A percentile compares a stretch with the other conserved stretches of the same genome.
Conservation (phyloP, 176 grass and related monocot genomes). For the Oryza punctata region DNA sequence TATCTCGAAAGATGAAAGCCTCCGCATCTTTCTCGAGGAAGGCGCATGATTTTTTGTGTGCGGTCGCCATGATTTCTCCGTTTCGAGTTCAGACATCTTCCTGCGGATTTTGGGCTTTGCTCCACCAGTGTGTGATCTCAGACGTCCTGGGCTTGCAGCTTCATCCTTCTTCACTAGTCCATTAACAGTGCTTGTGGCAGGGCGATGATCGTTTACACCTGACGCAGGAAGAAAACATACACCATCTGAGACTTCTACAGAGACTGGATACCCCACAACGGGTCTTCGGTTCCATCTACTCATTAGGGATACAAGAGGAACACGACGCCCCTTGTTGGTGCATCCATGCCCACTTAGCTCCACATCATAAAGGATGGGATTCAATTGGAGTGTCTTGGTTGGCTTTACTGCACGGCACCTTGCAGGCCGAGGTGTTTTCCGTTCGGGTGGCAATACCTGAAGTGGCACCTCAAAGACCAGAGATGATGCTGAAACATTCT, state of each 20-base stretch:
- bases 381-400: constrained; percentile 59
- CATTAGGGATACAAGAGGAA: constrained; percentile 90
- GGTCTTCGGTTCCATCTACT: constrained; percentile 76
- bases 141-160: neutral
- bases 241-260: constrained; percentile 58
- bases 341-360: constrained; percentile 58
- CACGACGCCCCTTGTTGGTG: constrained; percentile 57
- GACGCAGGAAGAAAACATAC: constrained; percentile 29
- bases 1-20: constrained; percentile 72
- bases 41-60: constrained; percentile 50
- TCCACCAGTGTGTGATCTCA: neutral
- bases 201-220: constrained; percentile 17
- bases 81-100: constrained; percentile 27
- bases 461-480: constrained; percentile 35
- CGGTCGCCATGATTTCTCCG: constrained; percentile 45
- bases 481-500: constrained; percentile 38
- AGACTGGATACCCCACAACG: constrained; percentile 76
- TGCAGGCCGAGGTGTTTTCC: neutral
- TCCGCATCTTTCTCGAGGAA: constrained; percentile 81
- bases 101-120: constrained; percentile 33
- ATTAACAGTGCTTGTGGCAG: constrained; percentile 34
- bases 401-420: constrained; percentile 41
- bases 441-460: constrained; percentile 24
- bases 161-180: constrained; percentile 39
- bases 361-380: constrained; percentile 59